Evolutionary conservation across 208 protist species (phyloP), one percentile per base, ranked within the genome.

Genomic region (Crithidia thermophila): DNA sequence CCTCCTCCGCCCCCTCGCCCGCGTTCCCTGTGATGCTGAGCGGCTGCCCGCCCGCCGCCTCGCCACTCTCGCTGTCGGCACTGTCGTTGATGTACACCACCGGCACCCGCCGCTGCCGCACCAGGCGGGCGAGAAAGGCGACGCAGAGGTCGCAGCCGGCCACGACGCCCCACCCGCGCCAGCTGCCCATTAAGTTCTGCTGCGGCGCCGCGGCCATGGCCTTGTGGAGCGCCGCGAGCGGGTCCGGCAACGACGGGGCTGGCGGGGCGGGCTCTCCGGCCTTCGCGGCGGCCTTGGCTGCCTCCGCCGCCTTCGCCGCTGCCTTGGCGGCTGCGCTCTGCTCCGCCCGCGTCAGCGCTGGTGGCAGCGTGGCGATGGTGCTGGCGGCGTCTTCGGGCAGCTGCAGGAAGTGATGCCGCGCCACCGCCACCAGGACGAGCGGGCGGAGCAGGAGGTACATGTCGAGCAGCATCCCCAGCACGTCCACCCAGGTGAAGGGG

Each of bases 381-480:
- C 56, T 62, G 4, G 57, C 59, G 13, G 43, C 52, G 21, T 56
- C 52, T 28, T 60, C 69, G 0, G 69, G 69, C 30, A 64, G 34
- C 3, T 37, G 36, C 33, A 87, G 72, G 56, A 87, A 94, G 18
- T 34, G 59, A 59, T 72, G 81, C 18, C 73, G 77, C 6, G 82
- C 85, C 31, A 63, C 82, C 27, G 63, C 69, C 5, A 92, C 59
- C 18, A 94, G 34, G 13, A 91, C 64, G 16, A 96, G 61, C n/a
- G 90, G 90, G 0, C 90, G 80, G 8, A 94, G 42, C 13, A 94
- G 67, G 16, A 90, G 60, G 62, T 84, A 81, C 20, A 69, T 23
- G 67, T 96, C 90, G 10, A 93, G 72, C 8, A 79, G n/a, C 62
- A 93, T 63, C 14, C 82, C 86, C 3, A 96, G 72, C 20, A 93